Evolutionary conservation across 257 asterid genomes (phyloP), one percentile per base, ranked within the genome.

Genomic region (Cynanchum wilfordii): DNA sequence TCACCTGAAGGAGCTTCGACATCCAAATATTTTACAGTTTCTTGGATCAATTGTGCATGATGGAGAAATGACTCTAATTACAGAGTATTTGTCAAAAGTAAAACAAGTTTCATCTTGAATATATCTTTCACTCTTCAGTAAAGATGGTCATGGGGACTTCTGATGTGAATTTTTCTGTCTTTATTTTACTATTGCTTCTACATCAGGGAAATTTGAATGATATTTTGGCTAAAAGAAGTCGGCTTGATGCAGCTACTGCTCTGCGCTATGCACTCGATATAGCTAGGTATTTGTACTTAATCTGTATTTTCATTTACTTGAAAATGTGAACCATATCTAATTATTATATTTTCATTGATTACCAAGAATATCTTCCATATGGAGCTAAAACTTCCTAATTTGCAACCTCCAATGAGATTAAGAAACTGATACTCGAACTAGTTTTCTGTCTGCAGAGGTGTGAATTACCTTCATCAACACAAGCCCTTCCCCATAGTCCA

Each of bases 401-500:
- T n/a, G 38, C 38, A 33, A 50, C 11, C 10, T 50, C 49, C 68
- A 30, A 10, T 10, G 73, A 69, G 73, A 69, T 51, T 2, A 29
- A 69, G 73, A 69, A 30, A 2, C 45, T 24, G 42, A 50, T 52
- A 69, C n/a, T 27, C 10, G 10, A 51, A 29, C 60, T 49, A 33
- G 30, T 52, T 30, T 29, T 42, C 47, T 42, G 0, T 8, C 11
- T 42, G 10, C 88, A 87, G 92, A 84, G 92, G 92, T 45, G 82
- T 87, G 92, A 87, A 85, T 76, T 87, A 87, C 82, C 87, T 87
- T 73, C 92, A 87, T 78, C 80, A 82, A 78, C 92, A 87, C 83
- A 87, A 85, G 82, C 89, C 89, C 57, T 76, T 67, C 50, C 89
- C 92, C 75, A 87, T 87, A 47, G 89, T 83, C 76, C 92, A 87